These are phyloP conservation scores for Schizopora paradoxa DNA, from an alignment of 1,284 basidiomycete species.

Conservation along the genomic window DNA sequence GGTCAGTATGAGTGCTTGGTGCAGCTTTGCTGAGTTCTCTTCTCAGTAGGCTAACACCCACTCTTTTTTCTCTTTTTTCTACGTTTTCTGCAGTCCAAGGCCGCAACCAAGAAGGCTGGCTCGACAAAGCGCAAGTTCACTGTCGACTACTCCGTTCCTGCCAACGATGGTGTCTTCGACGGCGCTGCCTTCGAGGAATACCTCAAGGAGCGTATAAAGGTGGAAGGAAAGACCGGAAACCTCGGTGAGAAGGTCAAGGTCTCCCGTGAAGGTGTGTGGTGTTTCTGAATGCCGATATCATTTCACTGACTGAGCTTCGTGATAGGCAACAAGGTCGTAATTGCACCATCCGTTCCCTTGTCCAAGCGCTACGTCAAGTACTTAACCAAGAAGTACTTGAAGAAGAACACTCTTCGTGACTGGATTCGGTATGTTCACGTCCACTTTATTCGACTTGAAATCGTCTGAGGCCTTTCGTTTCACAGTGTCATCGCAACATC, in stretches of 20 bases:
- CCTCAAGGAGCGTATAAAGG: conserved; percentile 92
- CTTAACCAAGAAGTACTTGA: conserved; percentile 94
- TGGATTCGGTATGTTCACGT: conserved; percentile 65
- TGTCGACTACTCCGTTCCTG: conserved; percentile 93
- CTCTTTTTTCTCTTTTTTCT: conserved; percentile 28
- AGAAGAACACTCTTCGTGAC: conserved; percentile 82
- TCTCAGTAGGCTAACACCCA: conserved; percentile 80
- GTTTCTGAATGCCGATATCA: conserved; percentile 4
- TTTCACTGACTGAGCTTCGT: conserved; percentile 5
- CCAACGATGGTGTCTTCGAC: conserved; percentile 87
- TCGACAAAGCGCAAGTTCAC: conserved; percentile 85
- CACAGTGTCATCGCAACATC: conserved; percentile 80
- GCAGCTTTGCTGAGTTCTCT: conserved; percentile 85
- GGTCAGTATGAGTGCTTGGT: conserved; percentile 65
- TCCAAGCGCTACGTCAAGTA: conserved; percentile 94
- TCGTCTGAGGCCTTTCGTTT: too few relatives aligned
- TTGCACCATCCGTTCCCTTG: conserved; percentile 71
- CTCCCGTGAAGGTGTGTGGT: conserved; percentile 66
- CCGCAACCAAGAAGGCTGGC: conserved; percentile 60
- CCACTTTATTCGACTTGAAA: not conserved
- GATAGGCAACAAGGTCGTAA: conserved; percentile 75
- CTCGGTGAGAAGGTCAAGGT: conserved; percentile 85
- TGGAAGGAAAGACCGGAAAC: conserved; percentile 65
- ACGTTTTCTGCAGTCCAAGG: conserved; percentile 53
- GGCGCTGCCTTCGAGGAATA: conserved; percentile 89